phyloP scores from a whole-genome alignment of 2,329 filamentous ascomycete genomes.

The Penicillium sp. region DNA sequence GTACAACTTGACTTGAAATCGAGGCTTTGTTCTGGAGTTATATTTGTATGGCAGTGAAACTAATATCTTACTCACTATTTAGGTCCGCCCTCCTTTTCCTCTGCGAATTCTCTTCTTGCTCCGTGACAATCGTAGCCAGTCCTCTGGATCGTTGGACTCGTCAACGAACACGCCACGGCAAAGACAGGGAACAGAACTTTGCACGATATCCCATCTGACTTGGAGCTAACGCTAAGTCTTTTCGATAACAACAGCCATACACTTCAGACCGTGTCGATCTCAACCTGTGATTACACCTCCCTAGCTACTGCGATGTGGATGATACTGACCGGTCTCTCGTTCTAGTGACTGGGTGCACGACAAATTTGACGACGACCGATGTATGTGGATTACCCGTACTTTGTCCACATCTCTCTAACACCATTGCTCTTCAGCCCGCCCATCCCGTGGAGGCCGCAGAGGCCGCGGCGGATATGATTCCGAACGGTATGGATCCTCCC shows the following conservation, averaged over 20 bases:
- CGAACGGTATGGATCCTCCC: slow-evolving; percentile 26
- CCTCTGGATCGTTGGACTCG: slow-evolving; percentile 22
- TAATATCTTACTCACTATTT: slow-evolving; percentile 10
- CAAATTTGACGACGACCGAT: slow-evolving; percentile 67
- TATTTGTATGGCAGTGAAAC: slow-evolving; percentile 1
- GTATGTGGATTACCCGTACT: slow-evolving; percentile 25
- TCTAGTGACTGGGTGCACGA: slow-evolving; percentile 87
- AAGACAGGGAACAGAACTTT: slow-evolving; percentile 28
- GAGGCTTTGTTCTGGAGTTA: slow-evolving; percentile 2
- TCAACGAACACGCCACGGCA: slow-evolving; percentile 19
- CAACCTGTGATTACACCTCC: slow-evolving; percentile 33
- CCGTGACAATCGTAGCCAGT: slow-evolving; percentile 26
- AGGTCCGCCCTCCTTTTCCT: slow-evolving; percentile 41
- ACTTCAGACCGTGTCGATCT: slow-evolving; percentile 40
- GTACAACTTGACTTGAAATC: slow-evolving; percentile 38
- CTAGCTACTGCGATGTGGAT: not conserved
- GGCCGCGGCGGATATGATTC: slow-evolving; percentile 30
- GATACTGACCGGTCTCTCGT: slow-evolving; percentile 8
- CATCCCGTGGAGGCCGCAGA: slow-evolving; percentile 38
- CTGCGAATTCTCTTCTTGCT: slow-evolving; percentile 32
- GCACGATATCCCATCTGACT: slow-evolving; percentile 32
- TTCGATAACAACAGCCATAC: slow-evolving; percentile 37
- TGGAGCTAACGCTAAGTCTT: slow-evolving; percentile 39
- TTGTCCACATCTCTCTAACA: slow-evolving; percentile 16
- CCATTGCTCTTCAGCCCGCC: slow-evolving; percentile 29